These are phyloP conservation scores for Volvariella surrecta DNA, from an alignment of 1,284 basidiomycete species.

Conservation along the genomic window DNA sequence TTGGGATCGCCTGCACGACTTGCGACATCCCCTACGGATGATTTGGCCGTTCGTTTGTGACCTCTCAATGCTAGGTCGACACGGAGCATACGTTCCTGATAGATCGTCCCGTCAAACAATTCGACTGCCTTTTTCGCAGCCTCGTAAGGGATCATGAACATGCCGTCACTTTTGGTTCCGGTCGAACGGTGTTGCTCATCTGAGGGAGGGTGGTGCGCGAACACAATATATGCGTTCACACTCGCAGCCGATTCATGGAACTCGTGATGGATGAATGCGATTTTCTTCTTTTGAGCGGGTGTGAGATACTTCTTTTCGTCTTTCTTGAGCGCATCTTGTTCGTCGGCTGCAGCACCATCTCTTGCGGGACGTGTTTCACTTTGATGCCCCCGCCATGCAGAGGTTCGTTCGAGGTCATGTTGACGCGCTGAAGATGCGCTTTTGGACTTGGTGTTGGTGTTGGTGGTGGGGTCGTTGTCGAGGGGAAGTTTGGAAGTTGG, in stretches of 20 bases:
- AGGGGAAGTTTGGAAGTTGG: constrained; percentile 61
- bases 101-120: constrained; percentile 63
- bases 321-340: constrained; percentile 23
- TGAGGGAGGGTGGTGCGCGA: constrained; percentile 60
- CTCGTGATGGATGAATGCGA: constrained; percentile 91
- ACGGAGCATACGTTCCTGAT: constrained; percentile 69
- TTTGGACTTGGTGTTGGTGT: constrained; percentile 17
- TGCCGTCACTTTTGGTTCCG: background rate
- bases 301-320: constrained; percentile 67
- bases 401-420: constrained; percentile 53
- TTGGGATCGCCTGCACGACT: constrained; percentile 54
- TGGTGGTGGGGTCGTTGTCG: constrained; percentile 27
- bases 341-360: constrained; percentile 29
- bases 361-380: background rate
- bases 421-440: constrained; percentile 25
- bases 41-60: constrained; percentile 11
- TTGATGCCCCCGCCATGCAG: constrained; percentile 59
- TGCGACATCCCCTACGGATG: constrained; percentile 6
- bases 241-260: constrained; percentile 66
- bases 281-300: constrained; percentile 84
- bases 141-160: constrained; percentile 59
- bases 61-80: constrained; percentile 43
- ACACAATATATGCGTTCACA: constrained; percentile 84
- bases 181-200: constrained; percentile 19
- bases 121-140: constrained; percentile 58